Base-by-base conservation (phyloP, 139 green algal genomes). In the Picochlorum sp. region DNA sequence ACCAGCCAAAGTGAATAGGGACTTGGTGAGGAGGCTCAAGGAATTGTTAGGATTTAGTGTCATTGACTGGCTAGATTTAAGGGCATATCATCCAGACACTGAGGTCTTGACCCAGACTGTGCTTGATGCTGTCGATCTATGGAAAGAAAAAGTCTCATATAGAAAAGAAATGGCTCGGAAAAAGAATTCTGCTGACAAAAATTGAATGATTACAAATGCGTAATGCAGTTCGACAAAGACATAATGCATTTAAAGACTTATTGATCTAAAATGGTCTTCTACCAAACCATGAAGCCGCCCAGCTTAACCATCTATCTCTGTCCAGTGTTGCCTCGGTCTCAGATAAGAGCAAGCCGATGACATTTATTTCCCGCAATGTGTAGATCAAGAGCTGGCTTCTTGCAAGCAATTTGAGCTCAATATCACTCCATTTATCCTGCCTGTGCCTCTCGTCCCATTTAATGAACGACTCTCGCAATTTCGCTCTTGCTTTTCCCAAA, bases 21-120 rank as follows among this genome's bases (percentile, higher is more conserved):
- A 58, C 14, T 32, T 23, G 23, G 46, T 18, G 5, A 54, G 16
- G n/a, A 44, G 38, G 6, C 24, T 66, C 1, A 66, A 66, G 15
- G 14, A 28, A 41, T 41, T 56, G 15, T 26, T 66, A 44, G 37
- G 34, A 21, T 32, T 56, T 20, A 56, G 34, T 30, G 26, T 56
- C 13, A 23, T 66, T 45, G 61, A 66, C 16, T 56, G 34, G 61
- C 16, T 66, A 9, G 34, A 66, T 23, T 66, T 50, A 32, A 20
- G 34, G 9, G 16, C 23, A 6, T 66, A 66, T 58, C 14, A 20
- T 20, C 61, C 61, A 66, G 61, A 66, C 41, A 44, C 37, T 21
- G 61, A 24, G 18, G 49, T n/a, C 15, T 20, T 56, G 14, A 66
- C 34, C 4, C 14, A 30, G 6, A 6, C 5, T 23, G 61, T 66